A percentile compares a stretch with the other conserved stretches of the same genome.
Conservation (phyloP, 441 rosid species). For the Capsella rubella region DNA sequence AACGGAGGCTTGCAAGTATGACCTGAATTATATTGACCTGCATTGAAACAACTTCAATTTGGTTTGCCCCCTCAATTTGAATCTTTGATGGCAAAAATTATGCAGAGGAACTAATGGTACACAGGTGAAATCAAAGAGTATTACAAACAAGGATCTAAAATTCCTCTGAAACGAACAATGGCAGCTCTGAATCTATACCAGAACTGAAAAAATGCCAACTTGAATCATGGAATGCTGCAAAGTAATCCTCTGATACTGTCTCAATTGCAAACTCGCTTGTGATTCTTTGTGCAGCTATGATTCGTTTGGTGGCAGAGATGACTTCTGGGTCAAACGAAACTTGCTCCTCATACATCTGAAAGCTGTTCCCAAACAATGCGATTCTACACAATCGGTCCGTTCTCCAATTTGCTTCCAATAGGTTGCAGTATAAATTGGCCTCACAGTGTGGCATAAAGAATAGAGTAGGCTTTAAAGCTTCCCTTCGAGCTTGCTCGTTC, state of each 20-base stretch:
- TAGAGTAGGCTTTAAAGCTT: constrained; percentile 58
- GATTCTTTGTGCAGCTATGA: constrained; percentile 54
- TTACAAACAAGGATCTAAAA: constrained; percentile 15
- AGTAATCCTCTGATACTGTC: constrained; percentile 66
- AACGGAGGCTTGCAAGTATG: not conserved
- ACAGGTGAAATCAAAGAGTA: not conserved
- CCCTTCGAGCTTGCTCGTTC: constrained; percentile 78
- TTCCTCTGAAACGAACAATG: constrained; percentile 35
- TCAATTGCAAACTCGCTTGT: constrained; percentile 56
- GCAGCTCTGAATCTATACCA: constrained; percentile 52
- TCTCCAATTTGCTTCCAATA: constrained; percentile 71
- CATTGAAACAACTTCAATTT: constrained; percentile 17
- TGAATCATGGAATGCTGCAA: constrained; percentile 81
- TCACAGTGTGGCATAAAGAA: constrained; percentile 95
- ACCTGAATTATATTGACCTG: not conserved
- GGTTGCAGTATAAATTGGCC: constrained; percentile 71
- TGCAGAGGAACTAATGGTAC: not conserved
- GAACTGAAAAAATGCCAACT: constrained; percentile 89
- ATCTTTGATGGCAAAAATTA: constrained; percentile 9
- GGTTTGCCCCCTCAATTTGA: not conserved
- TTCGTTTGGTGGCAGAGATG: constrained; percentile 47
- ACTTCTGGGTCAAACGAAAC: constrained; percentile 41
- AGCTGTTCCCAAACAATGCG: constrained; percentile 76
- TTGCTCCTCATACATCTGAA: constrained; percentile 57
- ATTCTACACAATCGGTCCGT: constrained; percentile 50